Conservation (phyloP, 1,139 yeast species). For the Saccharomyces hybrid region DNA sequence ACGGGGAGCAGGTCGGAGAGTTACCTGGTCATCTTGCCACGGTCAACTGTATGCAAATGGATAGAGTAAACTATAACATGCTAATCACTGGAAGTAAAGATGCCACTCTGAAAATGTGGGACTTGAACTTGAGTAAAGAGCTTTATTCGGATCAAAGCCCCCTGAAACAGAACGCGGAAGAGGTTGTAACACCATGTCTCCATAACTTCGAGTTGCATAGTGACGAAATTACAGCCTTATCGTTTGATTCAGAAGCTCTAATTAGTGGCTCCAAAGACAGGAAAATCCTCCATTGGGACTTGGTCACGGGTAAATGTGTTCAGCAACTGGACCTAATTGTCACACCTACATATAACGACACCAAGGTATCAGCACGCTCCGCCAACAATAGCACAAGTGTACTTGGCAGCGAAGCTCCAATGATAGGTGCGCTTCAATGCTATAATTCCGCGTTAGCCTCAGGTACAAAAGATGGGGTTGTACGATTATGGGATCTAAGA, state of each 20-base stretch:
- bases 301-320: slow-evolving; percentile 57
- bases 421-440: slow-evolving; percentile 36
- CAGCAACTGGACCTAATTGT: slow-evolving; percentile 26
- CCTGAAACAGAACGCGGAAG: not conserved
- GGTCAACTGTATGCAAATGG: slow-evolving; percentile 50
- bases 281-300: slow-evolving; percentile 72
- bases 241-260: slow-evolving; percentile 51
- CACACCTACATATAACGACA: slow-evolving; percentile 11
- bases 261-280: slow-evolving; percentile 91
- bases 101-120: slow-evolving; percentile 56
- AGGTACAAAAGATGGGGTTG: slow-evolving; percentile 70
- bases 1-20: slow-evolving; percentile 41
- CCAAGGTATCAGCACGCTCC: not conserved
- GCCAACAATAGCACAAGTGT: not conserved
- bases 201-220: slow-evolving; percentile 54
- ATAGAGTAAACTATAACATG: slow-evolving; percentile 34
- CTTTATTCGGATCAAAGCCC: slow-evolving; percentile 22
- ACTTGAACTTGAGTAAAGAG: slow-evolving; percentile 33
- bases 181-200: slow-evolving; percentile 28
- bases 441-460: slow-evolving; percentile 68
- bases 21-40: slow-evolving; percentile 50
- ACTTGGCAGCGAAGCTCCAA: slow-evolving; percentile 5
- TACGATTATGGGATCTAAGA: slow-evolving; percentile 68
- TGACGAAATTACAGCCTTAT: slow-evolving; percentile 55
- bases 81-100: slow-evolving; percentile 59